Evolutionary conservation across 2,329 filamentous ascomycete species (phyloP).

Genomic region (Cryphonectria japonica): DNA sequence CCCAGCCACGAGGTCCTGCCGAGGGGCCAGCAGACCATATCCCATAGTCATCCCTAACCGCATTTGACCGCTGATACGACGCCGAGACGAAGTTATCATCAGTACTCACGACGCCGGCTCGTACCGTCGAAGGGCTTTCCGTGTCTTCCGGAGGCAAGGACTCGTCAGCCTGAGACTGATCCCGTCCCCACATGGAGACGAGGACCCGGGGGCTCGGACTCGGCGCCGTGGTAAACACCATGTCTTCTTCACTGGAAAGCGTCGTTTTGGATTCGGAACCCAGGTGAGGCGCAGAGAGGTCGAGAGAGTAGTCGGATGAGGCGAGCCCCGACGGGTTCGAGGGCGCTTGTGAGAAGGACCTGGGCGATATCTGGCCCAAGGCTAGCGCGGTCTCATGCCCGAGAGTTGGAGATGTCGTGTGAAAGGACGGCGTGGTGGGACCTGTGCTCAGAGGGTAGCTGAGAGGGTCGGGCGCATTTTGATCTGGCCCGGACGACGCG

Average conservation of each 20-base stretch:
- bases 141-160: conserved; percentile 39
- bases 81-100: conserved; percentile 40
- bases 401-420: conserved; percentile 47
- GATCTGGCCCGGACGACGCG: conserved; percentile 17
- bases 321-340: conserved; percentile 45
- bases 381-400: conserved; percentile 38
- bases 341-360: conserved; percentile 48
- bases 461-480: conserved; percentile 33
- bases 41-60: conserved; percentile 46
- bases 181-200: conserved; percentile 59
- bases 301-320: conserved; percentile 37
- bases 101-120: conserved; percentile 39
- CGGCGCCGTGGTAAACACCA: conserved; percentile 43
- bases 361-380: conserved; percentile 35
- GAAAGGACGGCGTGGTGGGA: conserved; percentile 51
- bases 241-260: conserved; percentile 55
- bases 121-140: conserved; percentile 42
- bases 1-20: conserved; percentile 51
- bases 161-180: conserved; percentile 41
- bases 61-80: conserved; percentile 29
- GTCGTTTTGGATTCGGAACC: conserved; percentile 56
- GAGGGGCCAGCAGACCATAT: conserved; percentile 45
- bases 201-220: conserved; percentile 58
- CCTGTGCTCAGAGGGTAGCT: conserved; percentile 56
- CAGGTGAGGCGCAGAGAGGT: conserved; percentile 44